Conservation (phyloP, 202 grass and related monocot species). For the Musa balbisiana region DNA sequence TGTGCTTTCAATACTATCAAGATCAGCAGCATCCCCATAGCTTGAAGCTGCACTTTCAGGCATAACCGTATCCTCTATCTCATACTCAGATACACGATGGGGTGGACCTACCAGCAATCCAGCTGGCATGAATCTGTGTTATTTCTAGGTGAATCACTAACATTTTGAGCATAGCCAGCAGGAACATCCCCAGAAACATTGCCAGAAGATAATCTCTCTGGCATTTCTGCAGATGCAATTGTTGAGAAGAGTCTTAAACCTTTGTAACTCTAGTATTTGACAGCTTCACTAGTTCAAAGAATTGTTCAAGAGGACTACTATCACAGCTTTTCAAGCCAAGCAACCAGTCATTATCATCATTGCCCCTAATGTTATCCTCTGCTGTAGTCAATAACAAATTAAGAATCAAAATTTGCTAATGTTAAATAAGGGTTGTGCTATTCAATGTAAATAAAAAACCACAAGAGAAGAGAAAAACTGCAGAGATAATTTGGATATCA, state of each 20-base stretch:
- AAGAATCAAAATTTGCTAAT: slow-evolving; percentile 28
- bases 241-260: slow-evolving; percentile 55
- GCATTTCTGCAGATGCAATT: slow-evolving; percentile 36
- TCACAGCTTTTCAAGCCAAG: slow-evolving; percentile 48
- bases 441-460: not conserved
- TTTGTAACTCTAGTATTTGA: slow-evolving; percentile 47
- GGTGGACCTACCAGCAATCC: slow-evolving; percentile 20
- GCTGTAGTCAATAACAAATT: slow-evolving; percentile 22
- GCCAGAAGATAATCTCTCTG: slow-evolving; percentile 30
- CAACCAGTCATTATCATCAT: slow-evolving; percentile 67
- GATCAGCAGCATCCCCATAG: slow-evolving; percentile 73
- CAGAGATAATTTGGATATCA: not conserved
- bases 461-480: not conserved
- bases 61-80: slow-evolving; percentile 54
- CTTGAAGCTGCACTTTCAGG: slow-evolving; percentile 79
- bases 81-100: slow-evolving; percentile 44
- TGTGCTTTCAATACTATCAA: slow-evolving; percentile 72
- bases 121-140: slow-evolving; percentile 34
- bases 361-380: slow-evolving; percentile 62
- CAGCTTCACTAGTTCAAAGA: slow-evolving; percentile 73
- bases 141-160: slow-evolving; percentile 55
- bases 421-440: slow-evolving; percentile 9
- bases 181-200: slow-evolving; percentile 22
- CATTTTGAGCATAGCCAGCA: slow-evolving; percentile 42
- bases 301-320: slow-evolving; percentile 47